A percentile compares a stretch with the other conserved stretches of the same genome.
phyloP scores from a whole-genome alignment of 495 filamentous ascomycete species.

The Thozetella sp. region DNA sequence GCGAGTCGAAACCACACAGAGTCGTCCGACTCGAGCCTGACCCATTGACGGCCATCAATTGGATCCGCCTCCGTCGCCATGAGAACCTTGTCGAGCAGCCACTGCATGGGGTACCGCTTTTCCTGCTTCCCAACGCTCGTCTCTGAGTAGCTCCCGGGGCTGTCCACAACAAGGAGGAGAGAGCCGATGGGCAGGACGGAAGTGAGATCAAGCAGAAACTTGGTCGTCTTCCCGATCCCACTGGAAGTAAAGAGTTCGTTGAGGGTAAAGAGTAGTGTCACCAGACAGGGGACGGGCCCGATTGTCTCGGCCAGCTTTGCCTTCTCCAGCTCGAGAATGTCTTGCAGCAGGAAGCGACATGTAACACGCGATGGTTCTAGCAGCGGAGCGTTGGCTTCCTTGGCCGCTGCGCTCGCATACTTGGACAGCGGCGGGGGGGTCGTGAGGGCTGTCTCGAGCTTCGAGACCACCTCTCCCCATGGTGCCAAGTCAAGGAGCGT shows the following conservation, averaged over 20 bases:
- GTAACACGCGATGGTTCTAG: conserved; percentile 35
- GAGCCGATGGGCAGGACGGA: conserved; percentile 55
- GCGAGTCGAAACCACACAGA: conserved; percentile 83
- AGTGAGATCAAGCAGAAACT: conserved; percentile 69
- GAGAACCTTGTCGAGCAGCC: conserved; percentile 84
- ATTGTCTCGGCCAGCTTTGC: conserved; percentile 41
- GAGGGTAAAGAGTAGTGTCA: conserved; percentile 93
- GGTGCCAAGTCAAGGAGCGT: conserved; percentile 77
- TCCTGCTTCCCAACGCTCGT: conserved; percentile 61
- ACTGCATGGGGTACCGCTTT: conserved; percentile 89
- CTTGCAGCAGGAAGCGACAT: conserved; percentile 57
- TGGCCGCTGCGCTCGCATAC: conserved; percentile 56
- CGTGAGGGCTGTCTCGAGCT: conserved; percentile 49
- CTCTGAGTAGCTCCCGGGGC: conserved; percentile 88
- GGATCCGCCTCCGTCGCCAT: conserved; percentile 34
- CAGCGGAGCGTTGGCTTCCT: conserved; percentile 43
- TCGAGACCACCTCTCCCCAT: conserved; percentile 65
- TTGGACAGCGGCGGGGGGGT: conserved; percentile 49
- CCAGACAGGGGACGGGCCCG: conserved; percentile 40
- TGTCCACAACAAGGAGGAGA: conserved; percentile 85
- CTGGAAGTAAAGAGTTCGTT: conserved; percentile 86
- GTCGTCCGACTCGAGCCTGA: conserved; percentile 70
- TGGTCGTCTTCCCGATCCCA: conserved; percentile 73
- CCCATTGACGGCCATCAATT: conserved; percentile 57
- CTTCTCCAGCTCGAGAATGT: conserved; percentile 59